phyloP scores from a whole-genome alignment of 2,329 filamentous ascomycete species.

The Aspergillus fischeri region DNA sequence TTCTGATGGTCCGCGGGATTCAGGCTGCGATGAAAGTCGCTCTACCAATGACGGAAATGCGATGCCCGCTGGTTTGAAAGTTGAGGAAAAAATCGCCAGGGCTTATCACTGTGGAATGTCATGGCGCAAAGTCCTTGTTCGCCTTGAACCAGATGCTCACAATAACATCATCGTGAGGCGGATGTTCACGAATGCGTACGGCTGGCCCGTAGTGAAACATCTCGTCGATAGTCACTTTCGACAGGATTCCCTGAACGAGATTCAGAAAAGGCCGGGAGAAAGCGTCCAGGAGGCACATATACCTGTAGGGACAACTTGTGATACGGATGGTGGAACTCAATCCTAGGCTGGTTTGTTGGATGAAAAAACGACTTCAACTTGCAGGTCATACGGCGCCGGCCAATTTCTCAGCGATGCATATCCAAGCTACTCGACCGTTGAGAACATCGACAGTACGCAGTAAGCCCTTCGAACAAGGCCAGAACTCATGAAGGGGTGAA shows the following conservation, averaged over 20 bases:
- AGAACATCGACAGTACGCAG: neutral
- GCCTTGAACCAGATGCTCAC: conserved; percentile 92
- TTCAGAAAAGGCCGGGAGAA: conserved; percentile 63
- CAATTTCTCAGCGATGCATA: neutral
- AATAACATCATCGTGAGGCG: conserved; percentile 97
- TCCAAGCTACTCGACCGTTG: neutral
- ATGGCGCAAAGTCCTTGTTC: conserved; percentile 95
- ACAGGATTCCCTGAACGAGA: conserved; percentile 63
- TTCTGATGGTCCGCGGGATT: conserved; percentile 8
- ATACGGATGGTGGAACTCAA: conserved; percentile 64
- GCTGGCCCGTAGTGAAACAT: conserved; percentile 95
- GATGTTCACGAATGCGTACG: conserved; percentile 95
- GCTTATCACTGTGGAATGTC: conserved; percentile 88
- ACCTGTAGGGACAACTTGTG: conserved; percentile 52
- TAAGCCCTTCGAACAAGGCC: neutral
- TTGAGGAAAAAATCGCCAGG: conserved; percentile 95
- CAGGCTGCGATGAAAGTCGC: conserved; percentile 9
- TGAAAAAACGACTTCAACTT: neutral
- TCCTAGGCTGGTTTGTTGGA: conserved; percentile 19
- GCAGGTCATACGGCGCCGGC: neutral
- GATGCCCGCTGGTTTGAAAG: conserved; percentile 60
- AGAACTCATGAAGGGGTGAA: neutral
- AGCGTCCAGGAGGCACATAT: conserved; percentile 66
- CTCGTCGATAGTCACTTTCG: conserved; percentile 92
- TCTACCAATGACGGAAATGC: conserved; percentile 11